Base-by-base conservation (phyloP, 805 yeast species). In the Candida vaughaniae region DNA sequence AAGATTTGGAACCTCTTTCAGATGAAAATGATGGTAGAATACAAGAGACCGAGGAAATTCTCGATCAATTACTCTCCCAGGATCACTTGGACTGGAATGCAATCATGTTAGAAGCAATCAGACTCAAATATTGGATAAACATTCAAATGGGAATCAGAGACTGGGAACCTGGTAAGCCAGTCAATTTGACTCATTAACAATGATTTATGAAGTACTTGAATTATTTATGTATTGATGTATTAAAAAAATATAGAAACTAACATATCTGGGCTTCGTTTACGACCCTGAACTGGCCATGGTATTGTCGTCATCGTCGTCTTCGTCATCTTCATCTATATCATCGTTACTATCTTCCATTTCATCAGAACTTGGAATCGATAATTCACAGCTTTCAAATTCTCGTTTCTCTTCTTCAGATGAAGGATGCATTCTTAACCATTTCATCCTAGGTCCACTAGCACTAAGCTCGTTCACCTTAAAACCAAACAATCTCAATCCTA, bases 361-460 rank as follows among this genome's bases (percentile, higher is more conserved):
- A 20, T 39, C 43, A n/a, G 30, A 22, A 15, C 38, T 34, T 1
- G 86, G 85, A 16, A 78, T 56, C 27, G 65, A 71, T 49, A 75
- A 82, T 55, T 84, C 87, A 54, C 93, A 85, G 25, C 61, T 63
- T 5, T 76, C 71, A 46, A 69, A 79, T 52, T 86, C 95, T 35
- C 65, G 71, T 48, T 75, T 60, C 51, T 85, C 90, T 29, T 69
- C 77, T 14, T 64, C 71, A 3, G 78, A 73, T 29, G 66, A 64
- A 3, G 98, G 98, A 46, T 75, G 69, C 57, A 79, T 80, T 50
- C 98, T 77, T 44, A 91, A 71, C 99, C 99, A 93, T 52, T 75
- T 76, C 98, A 93, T 93, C 49, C 98, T 75, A n/a, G 95, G 90
- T 0, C 99, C 99, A 32, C 85, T 73, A 20, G 74, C 66, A 30